Conservation (phyloP, 2,329 filamentous ascomycete genomes). For the Diaporthe ampelina region DNA sequence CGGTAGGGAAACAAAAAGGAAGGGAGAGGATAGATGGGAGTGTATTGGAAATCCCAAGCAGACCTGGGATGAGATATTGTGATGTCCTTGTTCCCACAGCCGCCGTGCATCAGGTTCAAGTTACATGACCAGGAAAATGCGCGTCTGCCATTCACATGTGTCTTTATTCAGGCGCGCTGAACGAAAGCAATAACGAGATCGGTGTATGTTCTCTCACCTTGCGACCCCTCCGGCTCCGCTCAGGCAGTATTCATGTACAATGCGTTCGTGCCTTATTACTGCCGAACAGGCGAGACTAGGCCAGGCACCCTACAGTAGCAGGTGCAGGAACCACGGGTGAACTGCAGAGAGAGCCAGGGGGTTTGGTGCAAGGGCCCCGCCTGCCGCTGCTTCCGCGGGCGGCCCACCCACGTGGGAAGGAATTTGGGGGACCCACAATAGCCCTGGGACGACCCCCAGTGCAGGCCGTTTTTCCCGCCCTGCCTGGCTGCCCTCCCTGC, state of each 20-base stretch:
- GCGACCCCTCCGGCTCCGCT: too few species aligned
- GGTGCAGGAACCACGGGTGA: background rate
- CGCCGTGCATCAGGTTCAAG: too few species aligned
- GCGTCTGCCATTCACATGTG: too few species aligned
- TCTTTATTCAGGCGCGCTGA: too few species aligned
- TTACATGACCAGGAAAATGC: too few species aligned
- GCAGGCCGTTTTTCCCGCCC: too few species aligned
- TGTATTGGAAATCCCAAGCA: background rate
- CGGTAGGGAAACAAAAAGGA: background rate
- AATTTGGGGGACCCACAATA: background rate
- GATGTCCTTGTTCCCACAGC: too few species aligned
- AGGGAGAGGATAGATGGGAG: background rate
- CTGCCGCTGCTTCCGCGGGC: slow-evolving; percentile 17
- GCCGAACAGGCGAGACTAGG: background rate
- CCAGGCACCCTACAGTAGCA: too few species aligned
- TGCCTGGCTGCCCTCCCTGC: background rate
- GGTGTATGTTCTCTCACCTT: too few species aligned
- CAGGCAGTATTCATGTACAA: too few species aligned
- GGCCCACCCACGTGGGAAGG: slow-evolving; percentile 23
- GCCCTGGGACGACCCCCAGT: background rate
- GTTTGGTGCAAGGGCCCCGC: background rate
- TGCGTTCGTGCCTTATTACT: background rate
- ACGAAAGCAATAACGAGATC: too few species aligned
- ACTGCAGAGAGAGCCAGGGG: background rate
- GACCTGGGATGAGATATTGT: too few species aligned